Base-by-base conservation (phyloP, 192 early-diverging fungal species). In the Thoreauomyces humboldtii region DNA sequence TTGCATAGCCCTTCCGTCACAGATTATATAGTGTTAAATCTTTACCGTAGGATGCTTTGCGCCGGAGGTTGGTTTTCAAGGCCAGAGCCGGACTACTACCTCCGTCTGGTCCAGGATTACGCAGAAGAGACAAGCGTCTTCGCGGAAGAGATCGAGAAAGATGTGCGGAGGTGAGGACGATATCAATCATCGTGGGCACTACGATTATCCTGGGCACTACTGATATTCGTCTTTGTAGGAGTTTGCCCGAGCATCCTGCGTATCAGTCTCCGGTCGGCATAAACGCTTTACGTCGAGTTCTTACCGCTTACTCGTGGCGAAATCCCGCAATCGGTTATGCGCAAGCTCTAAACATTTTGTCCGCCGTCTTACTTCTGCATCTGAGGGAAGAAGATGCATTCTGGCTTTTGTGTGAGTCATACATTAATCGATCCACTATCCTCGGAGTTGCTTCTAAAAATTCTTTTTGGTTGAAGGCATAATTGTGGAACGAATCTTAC, bases 121-220 rank as follows among this genome's bases (percentile, higher is more conserved):
- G 3, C 50, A 31, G 58, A 71, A 11, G 58, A 71, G 24, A 65
- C 63, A 1, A 70, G 68, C 41, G 71, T 72, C 9, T 84, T 78
- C 65, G 70, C 72, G n/a, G 82, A 84, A 47, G 84, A 86, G 54
- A 86, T 86, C 56, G 84, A 86, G 50, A 86, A 86, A 54, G 84
- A 86, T 72, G 80, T 86, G 0, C 66, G 79, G 31, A 67, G 79
- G 79, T 81, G 47, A n/a, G n/a, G n/a, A 27, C 19, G 19, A 17
- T n/a, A 36, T 25, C 11, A 61, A n/a, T n/a, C n/a, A n/a, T n/a
- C n/a, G n/a, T n/a, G n/a, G n/a, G n/a, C n/a, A n/a, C n/a, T n/a
- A n/a, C n/a, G n/a, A n/a, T n/a, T n/a, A n/a, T n/a, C n/a, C n/a
- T n/a, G n/a, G n/a, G n/a, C n/a, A n/a, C n/a, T n/a, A n/a, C n/a